Percentiles rank a stretch among this genome's conserved stretches.
These are phyloP conservation scores for Pseudodiploospora longispora DNA, from an alignment of 2,329 filamentous ascomycete genomes.

Conservation along the genomic window DNA sequence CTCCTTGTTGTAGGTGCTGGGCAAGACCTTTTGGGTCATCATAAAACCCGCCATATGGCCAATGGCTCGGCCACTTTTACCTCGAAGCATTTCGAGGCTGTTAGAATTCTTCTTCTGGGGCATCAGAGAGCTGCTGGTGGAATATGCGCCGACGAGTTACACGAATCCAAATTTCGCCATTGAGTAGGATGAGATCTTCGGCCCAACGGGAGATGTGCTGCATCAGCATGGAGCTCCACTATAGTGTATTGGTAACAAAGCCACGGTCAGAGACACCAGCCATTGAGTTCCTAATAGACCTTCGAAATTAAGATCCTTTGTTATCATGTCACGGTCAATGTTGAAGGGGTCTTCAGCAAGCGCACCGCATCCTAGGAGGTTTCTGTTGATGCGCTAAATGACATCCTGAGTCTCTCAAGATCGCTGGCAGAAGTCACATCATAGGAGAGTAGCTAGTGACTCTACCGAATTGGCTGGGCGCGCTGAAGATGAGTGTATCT, in stretches of 20 bases:
- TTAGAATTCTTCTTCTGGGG: conserved; percentile 82
- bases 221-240: conserved; percentile 74
- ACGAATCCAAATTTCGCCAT: conserved; percentile 71
- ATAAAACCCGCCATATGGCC: conserved; percentile 73
- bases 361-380: conserved; percentile 66
- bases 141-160: conserved; percentile 69
- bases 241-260: conserved; percentile 73
- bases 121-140: conserved; percentile 69
- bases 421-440: conserved; percentile 64
- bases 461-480: conserved; percentile 72
- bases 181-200: conserved; percentile 78
- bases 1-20: conserved; percentile 84
- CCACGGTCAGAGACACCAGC: conserved; percentile 68
- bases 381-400: conserved; percentile 63
- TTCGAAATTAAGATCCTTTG: conserved; percentile 73
- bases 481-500: conserved; percentile 85
- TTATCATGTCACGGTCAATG: conserved; percentile 72
- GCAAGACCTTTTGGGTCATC: conserved; percentile 63
- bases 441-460: conserved; percentile 73
- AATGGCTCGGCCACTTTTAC: conserved; percentile 68
- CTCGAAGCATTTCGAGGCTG: conserved; percentile 61
- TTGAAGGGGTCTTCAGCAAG: conserved; percentile 76
- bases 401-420: conserved; percentile 70
- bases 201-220: conserved; percentile 72
- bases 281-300: conserved; percentile 69